Evolutionary conservation across 148 eudicot genomes (phyloP), one percentile per base, ranked within the genome.

Genomic region (Selenicereus undatus): DNA sequence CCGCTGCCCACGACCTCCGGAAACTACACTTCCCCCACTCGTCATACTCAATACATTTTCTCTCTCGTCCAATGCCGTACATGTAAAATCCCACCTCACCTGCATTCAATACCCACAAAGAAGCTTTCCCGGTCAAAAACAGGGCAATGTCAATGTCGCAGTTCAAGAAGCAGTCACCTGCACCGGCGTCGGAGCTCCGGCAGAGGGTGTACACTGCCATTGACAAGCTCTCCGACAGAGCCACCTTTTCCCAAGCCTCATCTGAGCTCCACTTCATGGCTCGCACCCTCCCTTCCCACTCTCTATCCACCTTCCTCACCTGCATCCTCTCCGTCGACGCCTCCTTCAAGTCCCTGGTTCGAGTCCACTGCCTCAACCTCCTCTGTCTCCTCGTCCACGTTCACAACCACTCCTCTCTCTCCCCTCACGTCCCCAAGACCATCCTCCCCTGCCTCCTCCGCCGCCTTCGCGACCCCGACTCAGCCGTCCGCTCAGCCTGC

Each of bases 211-310:
- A 86, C 79, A 83, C 88, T 18, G 77, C 71, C 60, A 88, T 93
- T 35, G 88, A 88, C 81, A 86, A 86, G 56, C 90, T 92, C 78
- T 89, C 93, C 20, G 97, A 92, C 85, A 83, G 93, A 14, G 88
- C 89, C 78, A 92, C 97, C 12, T 85, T 89, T 51, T 27, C 90
- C 30, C 86, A 86, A 16, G 89, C 97, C 60, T 60, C 88, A 8
- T 60, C 79, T 29, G 87, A 89, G 74, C 88, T 92, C 12, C 81
- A 89, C 42, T 80, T 79, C 60, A 83, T 90, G 10, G 88, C 92
- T 3, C 74, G 76, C 30, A 69, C 81, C 10, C 85, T 89, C n/a
- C 50, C 88, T 0, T 74, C 76, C 22, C 87, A 86, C 17, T 52
- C 81, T 3, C 87, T 90, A 83, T 76, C 88, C 26, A 78, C 91